These are phyloP conservation scores for Sclerotinia spermophila DNA, from an alignment of 2,329 filamentous ascomycete species.

Conservation along the genomic window DNA sequence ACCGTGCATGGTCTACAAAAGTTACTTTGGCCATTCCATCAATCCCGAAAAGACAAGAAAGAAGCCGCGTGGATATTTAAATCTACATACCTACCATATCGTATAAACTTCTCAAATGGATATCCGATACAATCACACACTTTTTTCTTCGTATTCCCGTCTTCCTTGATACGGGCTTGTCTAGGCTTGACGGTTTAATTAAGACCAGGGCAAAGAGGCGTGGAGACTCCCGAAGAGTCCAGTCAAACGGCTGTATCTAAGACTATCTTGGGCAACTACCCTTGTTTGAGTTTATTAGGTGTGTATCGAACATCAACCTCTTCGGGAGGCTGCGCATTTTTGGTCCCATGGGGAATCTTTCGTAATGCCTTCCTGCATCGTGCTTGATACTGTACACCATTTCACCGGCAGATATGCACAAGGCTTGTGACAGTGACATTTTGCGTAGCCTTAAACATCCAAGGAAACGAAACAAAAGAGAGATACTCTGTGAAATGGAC, in stretches of 20 bases:
- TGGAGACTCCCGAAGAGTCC: constrained; percentile 18
- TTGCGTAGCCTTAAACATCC: constrained; percentile 3
- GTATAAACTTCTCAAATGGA: background rate
- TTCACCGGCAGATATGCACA: constrained; percentile 11
- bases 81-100: background rate
- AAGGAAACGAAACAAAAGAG: background rate
- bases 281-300: constrained; percentile 19
- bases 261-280: constrained; percentile 21
- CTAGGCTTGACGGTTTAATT: constrained; percentile 7
- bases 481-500: too few species aligned
- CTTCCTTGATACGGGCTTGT: background rate
- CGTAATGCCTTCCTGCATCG: constrained; percentile 13
- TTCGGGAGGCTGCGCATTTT: constrained; percentile 23
- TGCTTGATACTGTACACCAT: constrained; percentile 11
- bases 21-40: background rate
- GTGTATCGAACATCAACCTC: constrained; percentile 19
- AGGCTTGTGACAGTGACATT: constrained; percentile 19
- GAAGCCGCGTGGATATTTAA: constrained; percentile 12
- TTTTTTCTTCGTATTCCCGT: background rate
- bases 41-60: constrained; percentile 3
- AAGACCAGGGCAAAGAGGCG: constrained; percentile 3
- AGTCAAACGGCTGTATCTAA: constrained; percentile 25
- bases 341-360: constrained; percentile 5
- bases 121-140: constrained; percentile 6
- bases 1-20: background rate